Evolutionary conservation across 2,329 filamentous ascomycete genomes (phyloP).

Genomic region (Xylogone sp.): DNA sequence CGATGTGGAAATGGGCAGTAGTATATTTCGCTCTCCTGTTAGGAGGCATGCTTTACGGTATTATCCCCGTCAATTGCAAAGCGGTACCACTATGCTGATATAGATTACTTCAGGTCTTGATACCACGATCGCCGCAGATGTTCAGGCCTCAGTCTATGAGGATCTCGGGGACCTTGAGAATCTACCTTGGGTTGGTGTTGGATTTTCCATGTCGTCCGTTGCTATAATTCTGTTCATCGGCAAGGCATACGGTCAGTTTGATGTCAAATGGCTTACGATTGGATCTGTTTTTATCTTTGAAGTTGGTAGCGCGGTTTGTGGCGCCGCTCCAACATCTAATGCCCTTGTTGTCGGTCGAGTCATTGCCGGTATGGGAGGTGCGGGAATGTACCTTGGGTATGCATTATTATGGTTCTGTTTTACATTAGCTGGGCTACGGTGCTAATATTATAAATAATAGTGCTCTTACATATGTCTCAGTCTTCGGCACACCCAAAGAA

Average conservation of each 20-base stretch:
- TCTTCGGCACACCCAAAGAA: conserved; percentile 9
- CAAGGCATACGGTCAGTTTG: conserved; percentile 17
- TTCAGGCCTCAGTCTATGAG: conserved; percentile 25
- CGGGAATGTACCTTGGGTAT: conserved; percentile 37
- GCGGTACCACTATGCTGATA: too few species aligned
- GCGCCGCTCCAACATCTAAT: conserved; percentile 26
- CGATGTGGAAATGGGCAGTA: background rate
- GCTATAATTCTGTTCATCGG: conserved; percentile 25
- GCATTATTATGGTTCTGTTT: too few species aligned
- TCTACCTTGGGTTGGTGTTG: conserved; percentile 27
- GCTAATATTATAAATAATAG: conserved; percentile 1
- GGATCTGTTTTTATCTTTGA: conserved; percentile 15
- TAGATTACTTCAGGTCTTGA: conserved; percentile 6
- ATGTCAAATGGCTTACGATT: conserved; percentile 21
- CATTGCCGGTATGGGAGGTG: conserved; percentile 36
- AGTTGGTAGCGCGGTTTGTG: conserved; percentile 25
- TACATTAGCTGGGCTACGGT: too few species aligned
- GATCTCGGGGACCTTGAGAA: conserved; percentile 24
- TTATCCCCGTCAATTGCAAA: background rate
- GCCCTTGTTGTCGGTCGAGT: conserved; percentile 43
- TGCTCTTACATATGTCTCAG: conserved; percentile 12
- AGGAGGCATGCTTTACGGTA: background rate
- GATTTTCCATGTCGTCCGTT: conserved; percentile 23
- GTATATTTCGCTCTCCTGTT: background rate
- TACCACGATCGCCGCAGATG: conserved; percentile 19